phyloP scores from a whole-genome alignment of 2,329 filamentous ascomycete species.

The Ophiostoma tasmaniense region DNA sequence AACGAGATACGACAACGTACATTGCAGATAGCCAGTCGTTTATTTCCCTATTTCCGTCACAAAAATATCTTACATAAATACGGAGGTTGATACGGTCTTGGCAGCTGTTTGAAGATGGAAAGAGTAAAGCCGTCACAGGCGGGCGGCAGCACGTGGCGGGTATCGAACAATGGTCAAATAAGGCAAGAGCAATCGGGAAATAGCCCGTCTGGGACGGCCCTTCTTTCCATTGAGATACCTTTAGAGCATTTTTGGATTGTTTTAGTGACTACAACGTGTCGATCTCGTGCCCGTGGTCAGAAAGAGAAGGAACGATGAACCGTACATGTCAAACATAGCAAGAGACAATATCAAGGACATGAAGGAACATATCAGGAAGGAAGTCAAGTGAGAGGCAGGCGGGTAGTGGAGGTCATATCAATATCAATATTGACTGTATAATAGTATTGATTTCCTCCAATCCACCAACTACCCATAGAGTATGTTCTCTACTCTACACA shows the following conservation, averaged over 20 bases:
- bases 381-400: not conserved
- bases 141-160: not conserved
- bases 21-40: not conserved
- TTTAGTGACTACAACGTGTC: not conserved
- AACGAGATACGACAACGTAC: not conserved
- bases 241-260: not conserved
- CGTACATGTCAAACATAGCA: not conserved
- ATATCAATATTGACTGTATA: not conserved
- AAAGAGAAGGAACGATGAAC: not conserved
- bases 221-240: not conserved
- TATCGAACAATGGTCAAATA: not conserved
- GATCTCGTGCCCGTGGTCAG: not conserved
- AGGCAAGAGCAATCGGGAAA: not conserved
- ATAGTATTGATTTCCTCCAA: not conserved
- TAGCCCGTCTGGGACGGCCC: not conserved
- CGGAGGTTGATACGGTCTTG: slow-evolving; percentile 2
- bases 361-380: not conserved
- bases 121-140: not conserved
- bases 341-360: not conserved
- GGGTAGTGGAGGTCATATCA: not conserved
- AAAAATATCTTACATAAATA: not conserved
- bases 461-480: not conserved
- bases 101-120: not conserved
- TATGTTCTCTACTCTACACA: not conserved
- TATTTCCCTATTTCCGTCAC: not conserved